Percentiles rank a stretch among this genome's conserved stretches.
Conservation (phyloP, 2,329 filamentous ascomycete species). For the Bipolaris victoriae region DNA sequence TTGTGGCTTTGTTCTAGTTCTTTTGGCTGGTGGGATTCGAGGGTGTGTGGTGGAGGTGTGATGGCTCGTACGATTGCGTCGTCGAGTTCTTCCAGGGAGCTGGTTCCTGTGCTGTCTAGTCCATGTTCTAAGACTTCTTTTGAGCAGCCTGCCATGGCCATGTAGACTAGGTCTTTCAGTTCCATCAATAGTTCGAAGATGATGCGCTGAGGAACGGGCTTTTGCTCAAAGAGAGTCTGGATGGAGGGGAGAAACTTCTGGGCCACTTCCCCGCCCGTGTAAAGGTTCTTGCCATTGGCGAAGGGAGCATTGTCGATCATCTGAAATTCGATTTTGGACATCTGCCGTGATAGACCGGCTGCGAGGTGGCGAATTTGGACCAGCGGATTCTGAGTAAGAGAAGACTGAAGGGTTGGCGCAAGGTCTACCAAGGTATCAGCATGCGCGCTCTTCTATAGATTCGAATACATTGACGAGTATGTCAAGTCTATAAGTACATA, state of each 20-base stretch:
- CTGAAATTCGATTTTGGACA: conserved; percentile 43
- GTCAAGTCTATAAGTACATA: conserved; percentile 11
- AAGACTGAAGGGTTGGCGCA: conserved; percentile 37
- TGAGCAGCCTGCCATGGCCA: conserved; percentile 35
- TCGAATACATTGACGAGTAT: neutral
- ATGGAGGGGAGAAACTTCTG: conserved; percentile 42
- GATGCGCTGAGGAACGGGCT: conserved; percentile 41
- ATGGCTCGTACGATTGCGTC: conserved; percentile 34
- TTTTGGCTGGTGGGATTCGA: conserved; percentile 4
- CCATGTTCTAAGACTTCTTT: conserved; percentile 42
- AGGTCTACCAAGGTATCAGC: conserved; percentile 32
- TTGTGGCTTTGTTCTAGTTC: conserved; percentile 14
- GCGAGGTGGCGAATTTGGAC: conserved; percentile 45
- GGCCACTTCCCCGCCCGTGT: conserved; percentile 42
- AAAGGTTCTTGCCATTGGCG: conserved; percentile 41
- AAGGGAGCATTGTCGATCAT: conserved; percentile 46
- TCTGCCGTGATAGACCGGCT: conserved; percentile 44
- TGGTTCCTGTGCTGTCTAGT: conserved; percentile 27
- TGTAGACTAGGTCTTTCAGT: conserved; percentile 40
- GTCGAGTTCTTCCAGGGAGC: conserved; percentile 41
- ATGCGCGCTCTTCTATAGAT: neutral
- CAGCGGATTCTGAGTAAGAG: conserved; percentile 40
- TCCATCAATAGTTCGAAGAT: conserved; percentile 46
- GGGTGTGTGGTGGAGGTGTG: conserved; percentile 17
- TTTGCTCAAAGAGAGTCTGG: conserved; percentile 40